Evolutionary conservation across 2,329 filamentous ascomycete species (phyloP).

Genomic region (Claviceps pazoutovae): DNA sequence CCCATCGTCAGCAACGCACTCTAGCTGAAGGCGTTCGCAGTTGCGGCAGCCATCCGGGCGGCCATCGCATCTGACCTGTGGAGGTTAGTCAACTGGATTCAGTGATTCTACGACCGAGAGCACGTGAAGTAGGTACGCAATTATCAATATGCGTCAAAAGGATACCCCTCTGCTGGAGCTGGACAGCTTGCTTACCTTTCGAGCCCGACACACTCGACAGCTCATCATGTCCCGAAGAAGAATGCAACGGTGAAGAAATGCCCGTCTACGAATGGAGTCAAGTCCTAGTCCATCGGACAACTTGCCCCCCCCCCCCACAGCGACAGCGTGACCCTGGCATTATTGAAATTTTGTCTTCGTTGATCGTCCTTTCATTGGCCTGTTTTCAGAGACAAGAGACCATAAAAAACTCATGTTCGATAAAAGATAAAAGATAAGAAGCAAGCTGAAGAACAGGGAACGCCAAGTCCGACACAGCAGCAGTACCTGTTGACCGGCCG

Average conservation of each 20-base stretch:
- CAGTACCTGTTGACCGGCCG: slow-evolving; percentile 4
- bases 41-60: slow-evolving; percentile 28
- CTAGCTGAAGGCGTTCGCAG: slow-evolving; percentile 28
- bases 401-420: too few relatives aligned
- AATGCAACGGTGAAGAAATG: background rate
- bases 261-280: background rate
- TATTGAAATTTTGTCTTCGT: background rate
- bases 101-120: background rate
- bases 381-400: too few relatives aligned
- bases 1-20: slow-evolving; percentile 24
- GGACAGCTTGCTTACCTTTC: slow-evolving; percentile 19
- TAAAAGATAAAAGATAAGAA: too few relatives aligned
- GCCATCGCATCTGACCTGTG: slow-evolving; percentile 28
- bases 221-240: slow-evolving; percentile 10
- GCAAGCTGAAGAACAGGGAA: background rate
- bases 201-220: slow-evolving; percentile 26
- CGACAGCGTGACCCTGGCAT: background rate
- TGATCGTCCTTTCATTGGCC: too few relatives aligned
- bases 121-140: too few relatives aligned
- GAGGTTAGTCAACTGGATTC: background rate
- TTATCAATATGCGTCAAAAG: too few relatives aligned
- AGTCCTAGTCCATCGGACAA: background rate
- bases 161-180: too few relatives aligned
- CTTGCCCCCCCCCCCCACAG: background rate
- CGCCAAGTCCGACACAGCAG: background rate